Evolutionary conservation across 352 stramenopile species (phyloP).

Genomic region (Phytophthora ramorum): DNA sequence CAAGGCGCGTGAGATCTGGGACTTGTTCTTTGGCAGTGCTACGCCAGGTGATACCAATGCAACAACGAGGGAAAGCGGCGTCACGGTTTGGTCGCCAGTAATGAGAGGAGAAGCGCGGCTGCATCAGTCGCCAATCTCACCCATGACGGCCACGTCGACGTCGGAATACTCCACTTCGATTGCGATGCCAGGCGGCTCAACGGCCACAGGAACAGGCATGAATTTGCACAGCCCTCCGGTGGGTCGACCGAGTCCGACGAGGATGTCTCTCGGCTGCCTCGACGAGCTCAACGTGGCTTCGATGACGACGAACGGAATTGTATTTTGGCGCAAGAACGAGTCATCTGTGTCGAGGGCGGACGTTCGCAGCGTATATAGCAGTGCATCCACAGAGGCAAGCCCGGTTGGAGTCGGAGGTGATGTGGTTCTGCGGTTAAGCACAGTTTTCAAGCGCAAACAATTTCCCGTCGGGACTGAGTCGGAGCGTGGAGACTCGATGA

Average conservation of each 20-base stretch:
- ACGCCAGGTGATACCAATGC: not conserved
- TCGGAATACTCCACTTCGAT: constrained; percentile 33
- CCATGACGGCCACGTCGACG: constrained; percentile 23
- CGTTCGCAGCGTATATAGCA: constrained; percentile 47
- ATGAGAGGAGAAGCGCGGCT: constrained; percentile 12
- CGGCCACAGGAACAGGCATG: constrained; percentile 2
- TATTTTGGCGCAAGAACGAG: constrained; percentile 71
- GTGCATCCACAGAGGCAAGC: constrained; percentile 43
- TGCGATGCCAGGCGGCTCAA: not conserved
- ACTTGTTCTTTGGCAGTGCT: constrained; percentile 51
- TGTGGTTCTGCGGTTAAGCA: constrained; percentile 55
- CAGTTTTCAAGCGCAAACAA: constrained; percentile 52
- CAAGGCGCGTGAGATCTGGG: constrained; percentile 69
- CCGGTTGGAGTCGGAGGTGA: constrained; percentile 66
- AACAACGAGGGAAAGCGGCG: constrained; percentile 7
- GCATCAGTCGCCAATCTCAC: constrained; percentile 33
- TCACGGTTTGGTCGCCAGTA: constrained; percentile 31
- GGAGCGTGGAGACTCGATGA: constrained; percentile 30
- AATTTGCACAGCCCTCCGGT: constrained; percentile 18
- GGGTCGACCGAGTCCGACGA: constrained; percentile 21
- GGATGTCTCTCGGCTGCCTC: constrained; percentile 56
- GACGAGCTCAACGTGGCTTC: constrained; percentile 69
- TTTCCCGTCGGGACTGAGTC: not conserved
- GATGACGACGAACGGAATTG: constrained; percentile 65
- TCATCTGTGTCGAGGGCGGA: constrained; percentile 46